Percentiles rank a stretch among this genome's conserved stretches.
phyloP scores from a whole-genome alignment of 192 early-diverging fungal genomes.

The Backusella parvicylindrica region DNA sequence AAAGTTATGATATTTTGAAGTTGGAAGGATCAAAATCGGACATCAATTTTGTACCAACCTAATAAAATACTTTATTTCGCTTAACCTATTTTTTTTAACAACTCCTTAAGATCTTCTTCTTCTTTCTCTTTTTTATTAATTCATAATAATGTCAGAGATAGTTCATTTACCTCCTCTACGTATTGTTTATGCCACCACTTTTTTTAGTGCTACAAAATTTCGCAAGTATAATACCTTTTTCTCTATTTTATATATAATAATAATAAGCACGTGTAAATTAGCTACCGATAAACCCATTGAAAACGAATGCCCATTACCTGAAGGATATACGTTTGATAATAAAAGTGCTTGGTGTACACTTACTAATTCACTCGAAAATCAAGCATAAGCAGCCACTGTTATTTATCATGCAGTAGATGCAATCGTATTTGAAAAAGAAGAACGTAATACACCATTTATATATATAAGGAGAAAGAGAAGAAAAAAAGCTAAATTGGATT shows the following conservation, averaged over 20 bases:
- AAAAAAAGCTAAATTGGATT: not conserved
- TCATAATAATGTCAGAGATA: not conserved
- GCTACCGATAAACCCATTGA: conserved; percentile 5
- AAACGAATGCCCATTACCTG: conserved; percentile 6
- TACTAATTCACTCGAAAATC: not conserved
- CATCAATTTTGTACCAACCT: too few species aligned
- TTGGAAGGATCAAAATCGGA: too few species aligned
- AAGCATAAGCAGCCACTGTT: not conserved
- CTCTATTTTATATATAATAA: too few species aligned
- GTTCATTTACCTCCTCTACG: not conserved
- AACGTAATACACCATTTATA: too few species aligned
- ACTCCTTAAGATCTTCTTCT: not conserved
- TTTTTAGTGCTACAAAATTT: not conserved
- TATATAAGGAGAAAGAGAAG: too few species aligned
- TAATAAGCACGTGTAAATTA: too few species aligned
- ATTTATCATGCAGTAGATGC: conserved; percentile 14
- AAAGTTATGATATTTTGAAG: too few species aligned
- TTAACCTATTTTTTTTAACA: too few species aligned
- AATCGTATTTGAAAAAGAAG: not conserved
- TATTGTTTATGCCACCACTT: not conserved
- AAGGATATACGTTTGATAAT: not conserved
- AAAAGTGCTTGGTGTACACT: conserved; percentile 11
- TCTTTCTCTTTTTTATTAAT: not conserved
- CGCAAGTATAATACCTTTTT: too few species aligned
- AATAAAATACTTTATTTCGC: too few species aligned